Conservation (phyloP, 257 asterid genomes). For the Nicotiana sylvestris region DNA sequence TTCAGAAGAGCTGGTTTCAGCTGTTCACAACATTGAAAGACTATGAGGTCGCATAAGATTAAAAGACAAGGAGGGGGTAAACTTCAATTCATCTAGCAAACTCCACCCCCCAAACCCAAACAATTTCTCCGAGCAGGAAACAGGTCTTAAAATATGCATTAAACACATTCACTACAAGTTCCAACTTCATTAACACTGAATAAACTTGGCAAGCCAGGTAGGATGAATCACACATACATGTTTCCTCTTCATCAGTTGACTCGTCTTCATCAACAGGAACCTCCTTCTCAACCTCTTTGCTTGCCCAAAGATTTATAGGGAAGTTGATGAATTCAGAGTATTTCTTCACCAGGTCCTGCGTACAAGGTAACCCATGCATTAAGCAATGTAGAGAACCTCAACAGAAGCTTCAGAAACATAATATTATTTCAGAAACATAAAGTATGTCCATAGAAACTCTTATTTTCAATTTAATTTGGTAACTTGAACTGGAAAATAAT, state of each 20-base stretch:
- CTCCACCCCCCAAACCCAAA: too few species aligned
- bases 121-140: too few species aligned
- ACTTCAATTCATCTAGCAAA: too few species aligned
- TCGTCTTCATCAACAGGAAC: slow-evolving; percentile 91
- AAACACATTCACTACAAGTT: background rate
- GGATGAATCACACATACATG: slow-evolving; percentile 35
- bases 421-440: background rate
- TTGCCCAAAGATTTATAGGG: slow-evolving; percentile 88
- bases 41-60: background rate
- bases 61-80: too few species aligned
- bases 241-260: slow-evolving; percentile 60
- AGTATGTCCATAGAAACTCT: background rate
- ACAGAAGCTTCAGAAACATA: background rate
- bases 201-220: background rate
- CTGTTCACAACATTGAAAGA: slow-evolving; percentile 34
- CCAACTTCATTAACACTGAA: slow-evolving; percentile 5
- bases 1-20: slow-evolving; percentile 63
- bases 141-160: background rate
- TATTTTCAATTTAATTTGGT: too few species aligned
- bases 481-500: too few species aligned
- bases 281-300: slow-evolving; percentile 81
- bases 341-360: slow-evolving; percentile 80
- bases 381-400: background rate
- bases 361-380: slow-evolving; percentile 1
- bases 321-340: slow-evolving; percentile 92